Base-by-base conservation (phyloP, 2,329 filamentous ascomycete species). In the Hypoxylon sp. region DNA sequence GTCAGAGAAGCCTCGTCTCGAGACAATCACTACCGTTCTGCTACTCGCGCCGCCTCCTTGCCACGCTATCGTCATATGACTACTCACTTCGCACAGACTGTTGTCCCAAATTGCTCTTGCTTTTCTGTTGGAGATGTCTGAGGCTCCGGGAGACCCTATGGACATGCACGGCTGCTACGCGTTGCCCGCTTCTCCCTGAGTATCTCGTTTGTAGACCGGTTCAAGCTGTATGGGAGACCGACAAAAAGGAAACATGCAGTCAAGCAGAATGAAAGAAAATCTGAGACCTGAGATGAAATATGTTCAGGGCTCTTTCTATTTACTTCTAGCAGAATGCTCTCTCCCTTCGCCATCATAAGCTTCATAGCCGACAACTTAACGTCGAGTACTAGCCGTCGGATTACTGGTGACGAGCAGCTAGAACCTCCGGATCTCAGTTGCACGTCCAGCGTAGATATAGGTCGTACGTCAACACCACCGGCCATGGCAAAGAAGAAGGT, bases 191-290 rank as follows among this genome's bases (percentile, higher is more conserved):
- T 29, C 33, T 50, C 45, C 27, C 42, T n/a, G 27, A 51, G 37
- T 35, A 29, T 38, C 11, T 17, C n/a, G 31, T 35, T 23, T 51
- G 17, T 38, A 62, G 41, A 6, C 23, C 17, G 18, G 7, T 21
- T 49, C 31, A 18, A 27, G 48, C 46, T 52, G 48, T 24, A 46
- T 11, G 27, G 20, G 37, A 46, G 6, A 13, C 33, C 40, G 45
- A 24, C 35, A 2, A 52, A n/a, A n/a, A n/a, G n/a, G 29, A 50
- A 27, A 48, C 41, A 52, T 2, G 35, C 7, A 51, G 11, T 48
- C 49, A 63, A 48, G 41, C 41, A 26, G 38, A 33, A 41, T 51
- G 35, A 60, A 57, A 60, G 56, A 37, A 37, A 11, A 10, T 11
- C 18, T 23, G n/a, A 45, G 26, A 53, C 48, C 42, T 40, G n/a